Evolutionary conservation across 352 stramenopile genomes (phyloP), one percentile per base, ranked within the genome.

Genomic region (Globisporangium viniferum): DNA sequence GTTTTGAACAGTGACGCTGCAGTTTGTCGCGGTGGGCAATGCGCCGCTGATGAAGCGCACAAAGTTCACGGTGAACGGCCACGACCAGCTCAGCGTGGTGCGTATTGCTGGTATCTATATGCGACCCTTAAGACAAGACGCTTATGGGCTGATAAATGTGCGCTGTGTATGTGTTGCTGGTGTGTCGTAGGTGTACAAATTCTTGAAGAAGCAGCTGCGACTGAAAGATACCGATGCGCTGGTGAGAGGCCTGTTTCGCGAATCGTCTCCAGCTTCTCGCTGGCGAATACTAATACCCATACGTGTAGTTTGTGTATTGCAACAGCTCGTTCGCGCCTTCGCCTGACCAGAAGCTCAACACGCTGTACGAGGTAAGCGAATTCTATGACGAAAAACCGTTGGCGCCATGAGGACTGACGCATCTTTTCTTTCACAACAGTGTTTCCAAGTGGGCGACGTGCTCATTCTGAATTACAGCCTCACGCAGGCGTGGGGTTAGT

Each of bases 391-490:
- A 24, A 1, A 1, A 41, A 31, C 33, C 20, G 24, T 51, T 46
- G 22, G 22, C n/a, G 5, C 9, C 33, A 46, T 46, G n/a, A 31
- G 41, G 14, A 60, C 29, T 33, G 22, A 27, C 15, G 24, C n/a
- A 18, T 56, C 14, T 55, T 7, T 46, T 3, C 14, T 7, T 51
- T 4, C 12, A 35, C 18, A 33, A 36, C 59, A 95, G 88, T 91
- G 86, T 59, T 95, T 95, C 66, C 86, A 94, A 76, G 81, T 90
- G 1, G 83, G 83, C 0, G 83, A 92, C 57, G 78, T 92, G 1
- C 76, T 95, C 7, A 77, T 95, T n/a, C 78, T 95, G 18, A 95
- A 94, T 55, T 95, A 95, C 74, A 95, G 88, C 70, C 73, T 93
- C 31, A 93, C 84, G 0, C 88, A 95, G 18, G 88, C 88, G 12